Evolutionary conservation across 495 filamentous ascomycete species (phyloP), one percentile per base, ranked within the genome.

Genomic region (Acidomyces sp.): DNA sequence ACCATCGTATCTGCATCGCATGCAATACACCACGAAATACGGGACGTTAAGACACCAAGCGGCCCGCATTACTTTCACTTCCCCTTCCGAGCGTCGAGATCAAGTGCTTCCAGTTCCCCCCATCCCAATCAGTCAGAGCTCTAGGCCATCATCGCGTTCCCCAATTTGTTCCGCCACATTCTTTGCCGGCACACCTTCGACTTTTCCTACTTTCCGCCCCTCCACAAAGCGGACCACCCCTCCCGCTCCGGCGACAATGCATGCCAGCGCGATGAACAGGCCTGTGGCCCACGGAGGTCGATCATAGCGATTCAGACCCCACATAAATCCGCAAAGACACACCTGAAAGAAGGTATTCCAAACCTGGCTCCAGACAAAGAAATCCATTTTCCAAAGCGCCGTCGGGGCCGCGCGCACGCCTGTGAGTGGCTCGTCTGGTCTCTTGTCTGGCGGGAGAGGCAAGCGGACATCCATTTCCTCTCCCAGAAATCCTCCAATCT

Each of bases 201-300:
- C 66, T 32, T 63, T 64, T 62, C 81, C 82, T 3, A 82, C 69
- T 30, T 63, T 64, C 47, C 69, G 72, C 4, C 59, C 61, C 62
- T 88, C 84, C 16, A 70, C 39, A 41, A 74, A 82, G 43, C 71
- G 71, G 61, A 83, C 70, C 13, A 76, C 59, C 0, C 85, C 85
- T 10, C 72, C 82, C n/a, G 69, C 43, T 7, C 69, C 80, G 6
- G 78, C 78, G 2, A 77, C 75, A 31, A 79, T 67, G 46, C 72
- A 82, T 0, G 72, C 81, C 7, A 87, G 44, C 0, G 68, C 76
- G 3, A 90, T 77, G 52, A 88, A 78, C 6, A 79, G 52, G 1
- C 82, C 84, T 1, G 80, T 86, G 5, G 70, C 65, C 80, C 82
- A 87, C 13, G 66, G 65, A 2, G 85, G 82, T 20, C 85, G 65